Evolutionary conservation across 2,329 filamentous ascomycete genomes (phyloP).

Genomic region (Colletotrichum eremochloae): DNA sequence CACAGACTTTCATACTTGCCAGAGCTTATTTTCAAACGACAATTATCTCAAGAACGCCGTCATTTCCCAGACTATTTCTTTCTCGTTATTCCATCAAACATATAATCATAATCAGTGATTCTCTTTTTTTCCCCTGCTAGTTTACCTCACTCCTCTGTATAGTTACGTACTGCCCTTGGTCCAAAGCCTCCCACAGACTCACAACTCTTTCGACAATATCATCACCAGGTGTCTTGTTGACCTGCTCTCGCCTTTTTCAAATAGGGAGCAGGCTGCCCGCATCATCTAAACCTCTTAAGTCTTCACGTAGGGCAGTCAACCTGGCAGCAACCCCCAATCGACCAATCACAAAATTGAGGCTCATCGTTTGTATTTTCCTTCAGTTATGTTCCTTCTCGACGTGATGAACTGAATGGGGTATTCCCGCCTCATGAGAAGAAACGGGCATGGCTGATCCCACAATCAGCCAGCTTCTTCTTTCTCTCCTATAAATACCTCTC

Average conservation of each 20-base stretch:
- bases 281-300: neutral
- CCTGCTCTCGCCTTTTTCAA: conserved; percentile 1
- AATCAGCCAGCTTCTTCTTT: neutral
- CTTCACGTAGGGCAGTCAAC: neutral
- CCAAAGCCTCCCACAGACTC: neutral
- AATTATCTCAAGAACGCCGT: neutral
- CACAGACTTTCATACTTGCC: neutral
- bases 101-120: rapidly evolving
- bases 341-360: conserved; percentile 4
- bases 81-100: too few species aligned
- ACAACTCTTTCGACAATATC: neutral
- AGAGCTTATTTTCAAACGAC: neutral
- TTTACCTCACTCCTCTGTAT: too few species aligned
- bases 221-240: too few species aligned
- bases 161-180: neutral
- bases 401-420: neutral
- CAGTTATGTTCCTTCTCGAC: too few species aligned
- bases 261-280: too few species aligned
- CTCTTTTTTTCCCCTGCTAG: neutral
- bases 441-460: neutral
- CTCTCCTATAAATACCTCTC: conserved; percentile 6
- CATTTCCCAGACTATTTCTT: rapidly evolving
- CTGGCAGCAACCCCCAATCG: conserved; percentile 1
- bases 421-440: neutral
- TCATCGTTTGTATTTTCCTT: neutral